Evolutionary conservation across 2,329 filamentous ascomycete species (phyloP).

Genomic region (Phymatotrichopsis omnivora): DNA sequence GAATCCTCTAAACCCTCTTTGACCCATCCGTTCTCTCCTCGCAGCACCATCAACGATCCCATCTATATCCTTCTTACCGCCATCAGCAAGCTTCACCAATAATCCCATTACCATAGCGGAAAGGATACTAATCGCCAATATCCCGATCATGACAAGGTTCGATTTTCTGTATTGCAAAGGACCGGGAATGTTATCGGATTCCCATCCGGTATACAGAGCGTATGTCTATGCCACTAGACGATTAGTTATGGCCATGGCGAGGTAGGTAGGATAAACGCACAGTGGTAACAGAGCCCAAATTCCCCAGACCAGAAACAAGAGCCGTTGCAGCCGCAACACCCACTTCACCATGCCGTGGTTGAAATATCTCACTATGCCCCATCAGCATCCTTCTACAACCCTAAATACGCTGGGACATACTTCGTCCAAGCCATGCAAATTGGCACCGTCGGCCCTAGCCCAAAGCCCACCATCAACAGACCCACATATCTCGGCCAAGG

Average conservation of each 20-base stretch:
- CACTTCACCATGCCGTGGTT: slow-evolving; percentile 78
- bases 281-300: slow-evolving; percentile 74
- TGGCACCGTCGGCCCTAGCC: slow-evolving; percentile 79
- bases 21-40: slow-evolving; percentile 35
- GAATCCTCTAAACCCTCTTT: slow-evolving; percentile 33
- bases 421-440: slow-evolving; percentile 92
- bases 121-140: slow-evolving; percentile 65
- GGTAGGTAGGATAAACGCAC: slow-evolving; percentile 9
- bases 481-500: slow-evolving; percentile 81
- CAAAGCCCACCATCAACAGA: slow-evolving; percentile 81
- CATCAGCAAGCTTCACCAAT: slow-evolving; percentile 44
- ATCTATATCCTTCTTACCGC: slow-evolving; percentile 16
- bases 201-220: slow-evolving; percentile 80
- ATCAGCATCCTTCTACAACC: slow-evolving; percentile 2
- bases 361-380: slow-evolving; percentile 58
- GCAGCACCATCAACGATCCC: slow-evolving; percentile 35
- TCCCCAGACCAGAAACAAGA: slow-evolving; percentile 76
- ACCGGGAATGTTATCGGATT: slow-evolving; percentile 58
- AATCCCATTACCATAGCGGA: slow-evolving; percentile 60
- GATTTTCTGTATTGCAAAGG: slow-evolving; percentile 66
- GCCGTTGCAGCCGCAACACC: slow-evolving; percentile 79
- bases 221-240: slow-evolving; percentile 49
- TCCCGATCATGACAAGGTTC: slow-evolving; percentile 81
- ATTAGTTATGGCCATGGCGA: background rate
- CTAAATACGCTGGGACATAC: slow-evolving; percentile 7